Evolutionary conservation across 2,329 filamentous ascomycete genomes (phyloP), one percentile per base, ranked within the genome.

Genomic region (Camillea tinctor): DNA sequence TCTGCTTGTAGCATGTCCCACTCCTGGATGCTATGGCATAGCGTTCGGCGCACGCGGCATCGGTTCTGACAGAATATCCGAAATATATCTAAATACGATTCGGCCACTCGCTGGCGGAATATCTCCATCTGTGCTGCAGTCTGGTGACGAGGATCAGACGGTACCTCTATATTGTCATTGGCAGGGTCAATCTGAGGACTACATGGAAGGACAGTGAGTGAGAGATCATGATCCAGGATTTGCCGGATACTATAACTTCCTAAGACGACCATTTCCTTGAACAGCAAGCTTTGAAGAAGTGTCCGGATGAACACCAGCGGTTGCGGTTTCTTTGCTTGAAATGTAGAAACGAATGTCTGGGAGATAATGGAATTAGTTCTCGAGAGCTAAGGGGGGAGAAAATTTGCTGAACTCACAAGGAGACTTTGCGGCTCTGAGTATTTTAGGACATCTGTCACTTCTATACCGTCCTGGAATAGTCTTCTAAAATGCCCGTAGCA

Each of bases 61-160:
- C 93, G 84, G 71, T 98, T 99, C 72, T 98, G 91, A 69, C 93
- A 96, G 19, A 95, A 81, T 7, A 91, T 89, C 53, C 93, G 87
- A 69, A 95, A 88, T 17, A 96, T 83, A 66, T 97, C 93, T 19
- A 97, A 79, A 70, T 93, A 97, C 0, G 89, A 87, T 73, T 92
- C 80, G 4, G 82, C 85, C 1, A 85, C 83, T 24, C 83, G 77
- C 62, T 84, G 79, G 13, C 87, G 81, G 68, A 89, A 89, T 1
- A 80, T 70, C 66, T 97, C 90, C 82, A 97, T 92, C 55, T 88
- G 81, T 56, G 86, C 81, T 0, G 91, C 86, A 62, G 94, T 87
- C 63, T 87, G 82, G 66, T 91, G 90, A 13, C 92, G 85, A 9
- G 89, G 85, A 70, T 96, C 89, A 7, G 88, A 85, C 0, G 88